These are phyloP conservation scores for Huntiella savannae DNA, from an alignment of 2,329 filamentous ascomycete genomes.

Conservation along the genomic window DNA sequence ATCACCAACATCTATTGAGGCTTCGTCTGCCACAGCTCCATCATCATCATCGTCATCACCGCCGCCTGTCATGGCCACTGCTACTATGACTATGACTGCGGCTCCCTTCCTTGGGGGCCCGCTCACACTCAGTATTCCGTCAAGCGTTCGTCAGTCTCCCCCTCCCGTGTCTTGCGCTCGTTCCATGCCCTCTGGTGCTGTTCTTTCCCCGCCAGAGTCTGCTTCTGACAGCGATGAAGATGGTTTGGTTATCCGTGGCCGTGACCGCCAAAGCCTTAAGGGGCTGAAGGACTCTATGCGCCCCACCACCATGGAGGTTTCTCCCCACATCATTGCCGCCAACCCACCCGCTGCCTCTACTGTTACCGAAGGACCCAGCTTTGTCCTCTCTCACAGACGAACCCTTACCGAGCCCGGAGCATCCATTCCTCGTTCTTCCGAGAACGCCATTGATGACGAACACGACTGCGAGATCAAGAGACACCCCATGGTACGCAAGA, in stretches of 20 bases:
- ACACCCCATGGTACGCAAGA: constrained; percentile 91
- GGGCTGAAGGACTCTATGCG: constrained; percentile 71
- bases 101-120: constrained; percentile 7
- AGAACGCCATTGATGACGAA: constrained; percentile 38
- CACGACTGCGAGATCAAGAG: constrained; percentile 44
- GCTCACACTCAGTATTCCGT: constrained; percentile 24
- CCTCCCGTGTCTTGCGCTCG: constrained; percentile 56
- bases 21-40: constrained; percentile 3
- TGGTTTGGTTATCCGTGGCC: constrained; percentile 29
- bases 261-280: constrained; percentile 32
- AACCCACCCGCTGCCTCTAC: constrained; percentile 24
- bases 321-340: constrained; percentile 14
- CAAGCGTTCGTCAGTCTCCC: constrained; percentile 62
- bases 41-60: constrained; percentile 3
- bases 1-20: constrained; percentile 4
- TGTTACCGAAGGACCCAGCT: constrained; percentile 21
- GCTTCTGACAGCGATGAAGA: constrained; percentile 48
- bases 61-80: constrained; percentile 9
- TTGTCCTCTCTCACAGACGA: constrained; percentile 24
- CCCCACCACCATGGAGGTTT: constrained; percentile 18
- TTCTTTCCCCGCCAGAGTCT: constrained; percentile 85
- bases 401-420: constrained; percentile 36
- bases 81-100: constrained; percentile 10
- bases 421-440: constrained; percentile 22
- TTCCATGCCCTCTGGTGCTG: constrained; percentile 61